These are phyloP conservation scores for Aspergillus udagawae DNA, from an alignment of 2,329 filamentous ascomycete species.

Conservation along the genomic window DNA sequence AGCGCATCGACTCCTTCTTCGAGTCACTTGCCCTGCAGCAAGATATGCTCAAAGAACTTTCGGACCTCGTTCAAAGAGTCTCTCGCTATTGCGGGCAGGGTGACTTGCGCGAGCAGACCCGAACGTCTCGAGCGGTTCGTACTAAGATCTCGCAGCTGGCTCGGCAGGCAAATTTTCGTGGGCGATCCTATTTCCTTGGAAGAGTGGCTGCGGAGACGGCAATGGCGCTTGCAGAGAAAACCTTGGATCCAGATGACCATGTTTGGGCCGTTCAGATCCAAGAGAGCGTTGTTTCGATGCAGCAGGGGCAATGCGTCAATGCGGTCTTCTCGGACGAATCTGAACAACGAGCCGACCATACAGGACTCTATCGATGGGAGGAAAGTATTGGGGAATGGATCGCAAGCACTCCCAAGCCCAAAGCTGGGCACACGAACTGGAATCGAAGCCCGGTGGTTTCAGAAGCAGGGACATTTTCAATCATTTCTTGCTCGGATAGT, in stretches of 20 bases:
- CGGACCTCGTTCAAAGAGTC: slow-evolving; percentile 31
- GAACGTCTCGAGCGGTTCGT: slow-evolving; percentile 23
- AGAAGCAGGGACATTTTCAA: slow-evolving; percentile 9
- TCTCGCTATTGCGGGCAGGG: slow-evolving; percentile 30
- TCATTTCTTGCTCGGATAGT: slow-evolving; percentile 20
- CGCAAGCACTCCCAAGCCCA: slow-evolving; percentile 37
- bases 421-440: slow-evolving; percentile 5
- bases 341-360: slow-evolving; percentile 13
- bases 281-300: slow-evolving; percentile 24
- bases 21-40: slow-evolving; percentile 24
- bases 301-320: slow-evolving; percentile 9
- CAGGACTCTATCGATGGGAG: slow-evolving; percentile 48
- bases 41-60: slow-evolving; percentile 31
- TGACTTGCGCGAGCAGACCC: slow-evolving; percentile 18
- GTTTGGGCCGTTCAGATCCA: slow-evolving; percentile 38
- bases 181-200: slow-evolving; percentile 27
- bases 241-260: slow-evolving; percentile 35
- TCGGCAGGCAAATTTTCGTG: slow-evolving; percentile 15
- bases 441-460: slow-evolving; percentile 2
- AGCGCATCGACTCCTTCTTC: slow-evolving; percentile 28
- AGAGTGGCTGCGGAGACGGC: slow-evolving; percentile 37
- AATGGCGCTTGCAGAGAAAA: slow-evolving; percentile 38
- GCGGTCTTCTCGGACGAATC: slow-evolving; percentile 10
- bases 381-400: slow-evolving; percentile 57
- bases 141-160: slow-evolving; percentile 23